phyloP scores from a whole-genome alignment of 345 rosid genomes.

The Turnera subulata region DNA sequence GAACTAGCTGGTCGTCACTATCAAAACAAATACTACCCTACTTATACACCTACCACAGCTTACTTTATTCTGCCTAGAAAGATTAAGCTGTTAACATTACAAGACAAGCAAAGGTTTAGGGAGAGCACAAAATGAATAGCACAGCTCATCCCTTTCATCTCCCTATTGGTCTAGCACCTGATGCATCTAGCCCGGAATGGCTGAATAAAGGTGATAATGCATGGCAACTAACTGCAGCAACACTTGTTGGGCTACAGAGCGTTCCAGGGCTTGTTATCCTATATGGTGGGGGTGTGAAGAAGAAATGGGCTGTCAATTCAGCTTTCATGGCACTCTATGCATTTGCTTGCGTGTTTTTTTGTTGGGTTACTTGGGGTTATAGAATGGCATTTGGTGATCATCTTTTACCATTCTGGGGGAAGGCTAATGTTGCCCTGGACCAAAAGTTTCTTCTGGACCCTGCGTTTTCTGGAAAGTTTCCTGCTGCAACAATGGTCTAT shows the following conservation, averaged over 20 bases:
- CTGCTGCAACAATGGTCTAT: constrained; percentile 17
- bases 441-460: constrained; percentile 1
- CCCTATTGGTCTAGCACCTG: neutral
- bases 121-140: neutral
- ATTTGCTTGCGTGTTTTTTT: constrained; percentile 18
- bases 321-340: constrained; percentile 17
- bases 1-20: constrained; percentile 14
- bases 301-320: constrained; percentile 23
- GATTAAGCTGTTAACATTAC: neutral
- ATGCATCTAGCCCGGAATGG: constrained; percentile 11
- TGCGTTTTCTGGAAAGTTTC: constrained; percentile 13
- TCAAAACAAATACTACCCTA: neutral
- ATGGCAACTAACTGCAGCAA: constrained; percentile 23
- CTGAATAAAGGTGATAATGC: constrained; percentile 21
- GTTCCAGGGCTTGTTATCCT: constrained; percentile 18
- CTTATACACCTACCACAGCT: constrained; percentile 4
- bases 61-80: neutral
- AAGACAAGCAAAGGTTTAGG: neutral
- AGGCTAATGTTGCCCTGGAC: constrained; percentile 6
- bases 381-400: constrained; percentile 15
- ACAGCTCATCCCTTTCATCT: neutral
- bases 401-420: constrained; percentile 14
- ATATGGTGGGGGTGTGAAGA: constrained; percentile 17
- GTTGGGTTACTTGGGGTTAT: constrained; percentile 20
- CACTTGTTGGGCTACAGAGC: constrained; percentile 20